Conservation (phyloP, 2,329 filamentous ascomycete species). For the Fusarium irregulare region DNA sequence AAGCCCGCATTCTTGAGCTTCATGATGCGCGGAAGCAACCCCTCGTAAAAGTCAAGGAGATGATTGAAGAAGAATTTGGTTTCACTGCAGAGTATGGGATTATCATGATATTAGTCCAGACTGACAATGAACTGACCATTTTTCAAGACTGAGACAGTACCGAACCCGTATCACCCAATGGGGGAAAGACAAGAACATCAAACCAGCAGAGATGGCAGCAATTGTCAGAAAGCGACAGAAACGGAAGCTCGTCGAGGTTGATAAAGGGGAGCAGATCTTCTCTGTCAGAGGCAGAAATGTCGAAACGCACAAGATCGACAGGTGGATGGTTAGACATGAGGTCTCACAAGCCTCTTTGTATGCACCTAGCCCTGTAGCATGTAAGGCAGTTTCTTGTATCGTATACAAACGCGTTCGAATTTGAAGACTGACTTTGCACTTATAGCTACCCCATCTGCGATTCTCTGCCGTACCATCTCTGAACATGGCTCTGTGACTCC, state of each 20-base stretch:
- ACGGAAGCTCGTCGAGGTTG: neutral
- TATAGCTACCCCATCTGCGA: constrained; percentile 2
- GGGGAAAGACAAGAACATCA: constrained; percentile 11
- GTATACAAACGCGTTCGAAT: accelerated
- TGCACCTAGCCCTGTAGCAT: neutral
- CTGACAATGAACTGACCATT: neutral
- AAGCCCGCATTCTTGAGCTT: too few relatives aligned
- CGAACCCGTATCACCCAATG: neutral
- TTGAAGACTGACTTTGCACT: accelerated
- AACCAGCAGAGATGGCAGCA: neutral
- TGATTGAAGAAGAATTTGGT: neutral
- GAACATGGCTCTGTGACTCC: neutral
- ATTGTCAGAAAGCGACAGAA: neutral
- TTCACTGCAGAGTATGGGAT: neutral
- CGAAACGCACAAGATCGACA: neutral
- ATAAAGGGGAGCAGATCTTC: neutral
- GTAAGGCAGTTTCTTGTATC: accelerated
- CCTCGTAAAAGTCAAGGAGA: too few relatives aligned
- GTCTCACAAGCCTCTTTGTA: neutral
- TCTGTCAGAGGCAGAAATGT: neutral
- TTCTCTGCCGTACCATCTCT: neutral
- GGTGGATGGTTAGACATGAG: constrained; percentile 1
- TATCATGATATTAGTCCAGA: accelerated
- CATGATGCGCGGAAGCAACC: too few relatives aligned
- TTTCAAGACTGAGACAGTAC: neutral